Conservation (phyloP, 352 stramenopile genomes). For the Phytophthora pseudosyringae region DNA sequence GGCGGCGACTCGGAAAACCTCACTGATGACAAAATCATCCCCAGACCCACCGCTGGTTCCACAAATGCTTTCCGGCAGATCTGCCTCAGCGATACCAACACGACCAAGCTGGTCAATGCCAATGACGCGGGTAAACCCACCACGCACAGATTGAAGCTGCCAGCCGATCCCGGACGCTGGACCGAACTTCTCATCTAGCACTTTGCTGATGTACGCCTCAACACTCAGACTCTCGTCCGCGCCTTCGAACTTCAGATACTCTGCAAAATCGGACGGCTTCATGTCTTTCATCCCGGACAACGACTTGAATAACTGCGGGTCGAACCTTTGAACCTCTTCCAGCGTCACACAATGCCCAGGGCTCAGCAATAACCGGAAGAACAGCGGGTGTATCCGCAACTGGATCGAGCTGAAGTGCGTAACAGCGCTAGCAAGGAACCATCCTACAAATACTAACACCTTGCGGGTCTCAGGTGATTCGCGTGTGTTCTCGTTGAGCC, state of each 20-base stretch:
- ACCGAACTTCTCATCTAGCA: constrained; percentile 60
- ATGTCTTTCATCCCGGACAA: constrained; percentile 59
- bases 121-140: constrained; percentile 56
- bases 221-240: constrained; percentile 38
- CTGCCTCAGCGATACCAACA: constrained; percentile 29
- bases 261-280: constrained; percentile 53
- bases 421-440: constrained; percentile 66
- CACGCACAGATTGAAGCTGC: constrained; percentile 53
- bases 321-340: constrained; percentile 53
- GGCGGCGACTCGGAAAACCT: constrained; percentile 60
- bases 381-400: constrained; percentile 47
- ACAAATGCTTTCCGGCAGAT: constrained; percentile 52
- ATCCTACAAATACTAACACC: constrained; percentile 56
- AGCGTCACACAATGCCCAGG: constrained; percentile 39
- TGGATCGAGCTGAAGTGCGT: constrained; percentile 49
- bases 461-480: constrained; percentile 46
- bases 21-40: constrained; percentile 49
- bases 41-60: constrained; percentile 13
- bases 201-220: constrained; percentile 55
- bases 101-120: constrained; percentile 27
- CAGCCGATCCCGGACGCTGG: constrained; percentile 47
- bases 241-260: constrained; percentile 66
- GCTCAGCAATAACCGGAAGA: constrained; percentile 62
- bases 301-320: constrained; percentile 50
- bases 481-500: constrained; percentile 53